Evolutionary conservation across 83 land plant genomes (phyloP), one percentile per base, ranked within the genome.

Genomic region (Picea abies): DNA sequence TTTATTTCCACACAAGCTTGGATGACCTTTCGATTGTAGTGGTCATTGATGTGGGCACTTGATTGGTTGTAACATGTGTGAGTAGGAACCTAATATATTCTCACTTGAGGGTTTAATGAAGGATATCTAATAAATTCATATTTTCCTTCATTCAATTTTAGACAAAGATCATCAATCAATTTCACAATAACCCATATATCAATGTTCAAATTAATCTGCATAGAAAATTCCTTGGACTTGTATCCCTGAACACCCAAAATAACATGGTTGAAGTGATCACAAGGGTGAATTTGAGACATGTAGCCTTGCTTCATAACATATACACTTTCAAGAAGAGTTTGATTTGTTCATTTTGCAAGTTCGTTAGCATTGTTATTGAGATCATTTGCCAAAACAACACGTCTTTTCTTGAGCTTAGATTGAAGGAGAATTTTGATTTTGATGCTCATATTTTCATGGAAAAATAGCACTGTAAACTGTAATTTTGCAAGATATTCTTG

Each of bases 111-210:
- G 85, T 95, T 95, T 17, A 29, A 29, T 29, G 85, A 84, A 4
- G 99, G 99, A 80, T 96, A 96, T 86, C 94, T 96, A 22, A 94
- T 94, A 41, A 96, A 87, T 26, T 94, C 90, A 75, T 94, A 96
- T 85, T 96, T 96, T 14, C 97, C 99, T 66, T 96, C 99, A 41
- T 85, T 92, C 76, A 96, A 84, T 85, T 96, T 96, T 93, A 94
- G 86, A 81, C 97, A 94, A 32, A 96, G 82, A 82, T 96, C 99
- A 77, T 94, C 94, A 76, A 96, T 93, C 22, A 91, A 87, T 86
- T 96, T 96, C 2, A 96, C 88, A 81, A 96, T 96, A 5, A 95
- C 97, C 97, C 99, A 96, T 97, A 96, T 96, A 72, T 96, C 94
- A 25, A 91, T 92, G 62, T 89, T 96, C 79, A 96, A 82, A 60